Evolutionary conservation across 2,329 filamentous ascomycete genomes (phyloP), one percentile per base, ranked within the genome.

Genomic region (Botrytis byssoidea): DNA sequence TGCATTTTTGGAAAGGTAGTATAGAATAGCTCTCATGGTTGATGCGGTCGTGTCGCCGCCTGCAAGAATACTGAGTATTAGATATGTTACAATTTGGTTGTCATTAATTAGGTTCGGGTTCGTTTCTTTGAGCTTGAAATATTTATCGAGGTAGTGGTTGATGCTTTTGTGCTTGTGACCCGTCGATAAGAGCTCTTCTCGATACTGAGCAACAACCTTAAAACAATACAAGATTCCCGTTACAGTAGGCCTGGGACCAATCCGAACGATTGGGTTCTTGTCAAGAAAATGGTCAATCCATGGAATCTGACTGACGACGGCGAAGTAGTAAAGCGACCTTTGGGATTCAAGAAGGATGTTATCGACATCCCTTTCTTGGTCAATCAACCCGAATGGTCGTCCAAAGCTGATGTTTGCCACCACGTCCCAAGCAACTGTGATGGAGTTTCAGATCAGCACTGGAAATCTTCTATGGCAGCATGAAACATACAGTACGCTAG

Each of bases 221-320:
- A 40, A 20, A n/a, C 35, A n/a, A 35, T 66, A 65, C 29, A 46
- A n/a, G 1, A 55, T 35, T 22, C 51, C 70, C 14, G 60, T 32
- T 29, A 71, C 42, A 22, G n/a, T 40, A 32, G 59, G 59, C 35
- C 32, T 65, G 7, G 46, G 37, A 22, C 37, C 70, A 42, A 66
- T 46, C 44, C 48, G 35, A n/a, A 65, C 20, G 5, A 59, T 35
- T 29, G 46, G 37, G 22, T 59, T 59, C n/a, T 66, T 72, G 9
- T 72, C 35, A 12, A 72, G 70, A 20, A 65, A 32, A 16, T 57
- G 18, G 32, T 44, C 60, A 22, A 71, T 64, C 37, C 60, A 71
- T n/a, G 70, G 70, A 35, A 66, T 72, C 35, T 72, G 61, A n/a
- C 70, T 66, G 29, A 55, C 18, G 32, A n/a, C 42, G 14, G 60